Evolutionary conservation across 2,329 filamentous ascomycete species (phyloP).

Genomic region (Apiospora phragmitis): DNA sequence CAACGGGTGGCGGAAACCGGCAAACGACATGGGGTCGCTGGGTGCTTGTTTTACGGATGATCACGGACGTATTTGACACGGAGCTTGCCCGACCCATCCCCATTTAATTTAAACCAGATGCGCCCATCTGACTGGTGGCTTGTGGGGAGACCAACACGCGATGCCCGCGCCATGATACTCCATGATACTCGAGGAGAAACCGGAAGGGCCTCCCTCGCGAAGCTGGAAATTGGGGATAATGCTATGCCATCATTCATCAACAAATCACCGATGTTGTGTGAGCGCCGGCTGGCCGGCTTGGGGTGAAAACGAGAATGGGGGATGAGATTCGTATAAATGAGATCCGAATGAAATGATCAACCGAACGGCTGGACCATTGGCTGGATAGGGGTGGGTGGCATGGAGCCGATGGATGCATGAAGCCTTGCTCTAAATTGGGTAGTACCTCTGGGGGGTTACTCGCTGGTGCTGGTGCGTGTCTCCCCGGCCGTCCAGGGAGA

Average conservation of each 20-base stretch:
- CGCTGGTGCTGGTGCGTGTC: neutral
- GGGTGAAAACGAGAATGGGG: neutral
- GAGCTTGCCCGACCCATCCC: slow-evolving; percentile 7
- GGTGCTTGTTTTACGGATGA: slow-evolving; percentile 8
- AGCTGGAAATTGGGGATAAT: neutral
- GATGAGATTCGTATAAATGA: neutral
- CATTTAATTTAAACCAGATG: slow-evolving; percentile 8
- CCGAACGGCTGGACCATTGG: neutral
- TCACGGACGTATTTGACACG: slow-evolving; percentile 9
- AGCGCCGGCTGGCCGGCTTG: neutral
- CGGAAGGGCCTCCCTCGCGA: neutral
- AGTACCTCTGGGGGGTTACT: neutral
- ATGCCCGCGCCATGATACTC: slow-evolving; percentile 7
- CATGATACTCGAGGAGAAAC: slow-evolving; percentile 6
- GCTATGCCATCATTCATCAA: neutral
- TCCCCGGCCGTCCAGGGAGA: neutral
- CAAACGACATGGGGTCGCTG: neutral
- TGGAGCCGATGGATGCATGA: slow-evolving; percentile 7
- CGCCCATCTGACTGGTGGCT: slow-evolving; percentile 8
- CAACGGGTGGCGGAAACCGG: slow-evolving; percentile 6
- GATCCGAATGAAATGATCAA: neutral
- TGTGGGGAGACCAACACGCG: slow-evolving; percentile 5
- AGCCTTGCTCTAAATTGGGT: neutral
- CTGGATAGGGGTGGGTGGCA: slow-evolving; percentile 5
- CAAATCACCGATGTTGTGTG: neutral